These are phyloP conservation scores for Aspergillus hortae DNA, from an alignment of 2,329 filamentous ascomycete species.

Conservation along the genomic window DNA sequence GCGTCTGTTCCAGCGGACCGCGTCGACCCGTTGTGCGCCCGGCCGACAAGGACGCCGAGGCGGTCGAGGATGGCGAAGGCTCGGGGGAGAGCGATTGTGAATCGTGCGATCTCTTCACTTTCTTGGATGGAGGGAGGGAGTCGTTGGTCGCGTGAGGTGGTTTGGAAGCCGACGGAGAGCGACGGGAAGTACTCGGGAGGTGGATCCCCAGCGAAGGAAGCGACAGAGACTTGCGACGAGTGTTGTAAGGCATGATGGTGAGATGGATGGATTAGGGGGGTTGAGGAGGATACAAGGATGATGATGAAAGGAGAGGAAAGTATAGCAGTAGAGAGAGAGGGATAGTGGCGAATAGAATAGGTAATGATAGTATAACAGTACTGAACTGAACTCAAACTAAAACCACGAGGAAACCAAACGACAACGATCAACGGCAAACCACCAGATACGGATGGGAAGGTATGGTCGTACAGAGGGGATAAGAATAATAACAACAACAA, in stretches of 20 bases:
- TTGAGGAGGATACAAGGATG: constrained; percentile 3
- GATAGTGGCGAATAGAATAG: background rate
- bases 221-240: constrained; percentile 91
- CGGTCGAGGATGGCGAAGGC: constrained; percentile 24
- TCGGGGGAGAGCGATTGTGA: constrained; percentile 42
- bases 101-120: constrained; percentile 74
- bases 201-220: constrained; percentile 90
- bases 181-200: constrained; percentile 60
- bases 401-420: too few relatives aligned
- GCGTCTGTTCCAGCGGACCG: constrained; percentile 66
- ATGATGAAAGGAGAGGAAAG: constrained; percentile 6
- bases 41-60: constrained; percentile 22
- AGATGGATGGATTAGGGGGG: background rate
- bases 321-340: constrained; percentile 4
- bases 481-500: constrained; percentile 6
- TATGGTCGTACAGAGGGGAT: constrained; percentile 2
- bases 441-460: background rate
- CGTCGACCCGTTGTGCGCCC: constrained; percentile 35
- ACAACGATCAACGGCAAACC: too few relatives aligned
- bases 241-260: constrained; percentile 82
- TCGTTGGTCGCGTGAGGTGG: constrained; percentile 58
- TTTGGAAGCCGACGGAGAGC: constrained; percentile 61
- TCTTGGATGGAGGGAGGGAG: constrained; percentile 56
- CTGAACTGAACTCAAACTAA: constrained; percentile 4
- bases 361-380: background rate